Evolutionary conservation across 2,329 filamentous ascomycete genomes (phyloP).

Genomic region (Sphaerulina vaccinii): DNA sequence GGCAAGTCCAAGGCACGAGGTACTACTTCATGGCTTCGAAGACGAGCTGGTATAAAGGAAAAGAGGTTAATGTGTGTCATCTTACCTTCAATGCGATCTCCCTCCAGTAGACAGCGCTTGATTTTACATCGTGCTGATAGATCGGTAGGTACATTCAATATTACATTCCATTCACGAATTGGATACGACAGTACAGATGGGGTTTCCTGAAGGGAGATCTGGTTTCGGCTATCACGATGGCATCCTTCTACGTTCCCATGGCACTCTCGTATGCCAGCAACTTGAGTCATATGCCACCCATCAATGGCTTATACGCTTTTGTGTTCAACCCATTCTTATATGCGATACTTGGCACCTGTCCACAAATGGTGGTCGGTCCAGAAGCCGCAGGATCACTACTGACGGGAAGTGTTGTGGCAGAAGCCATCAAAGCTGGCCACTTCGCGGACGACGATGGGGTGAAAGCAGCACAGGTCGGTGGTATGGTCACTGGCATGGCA

Average conservation of each 20-base stretch:
- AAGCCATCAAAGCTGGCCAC: conserved; percentile 68
- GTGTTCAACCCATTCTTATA: conserved; percentile 91
- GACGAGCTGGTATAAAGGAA: conserved; percentile 71
- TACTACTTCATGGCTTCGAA: conserved; percentile 69
- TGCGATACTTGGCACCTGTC: conserved; percentile 84
- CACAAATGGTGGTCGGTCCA: conserved; percentile 89
- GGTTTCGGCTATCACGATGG: conserved; percentile 86
- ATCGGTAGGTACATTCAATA: conserved; percentile 76
- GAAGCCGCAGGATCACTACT: conserved; percentile 92
- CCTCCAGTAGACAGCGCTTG: not conserved
- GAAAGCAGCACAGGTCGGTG: conserved; percentile 78
- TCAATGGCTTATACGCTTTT: conserved; percentile 92
- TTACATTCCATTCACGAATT: conserved; percentile 87
- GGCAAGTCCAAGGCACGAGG: conserved; percentile 62
- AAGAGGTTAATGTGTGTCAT: conserved; percentile 67
- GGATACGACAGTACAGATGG: conserved; percentile 84
- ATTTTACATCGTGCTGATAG: conserved; percentile 23
- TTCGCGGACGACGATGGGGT: conserved; percentile 65
- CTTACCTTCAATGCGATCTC: not conserved
- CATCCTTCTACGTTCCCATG: conserved; percentile 99
- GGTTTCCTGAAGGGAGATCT: conserved; percentile 82
- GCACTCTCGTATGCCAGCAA: conserved; percentile 89
- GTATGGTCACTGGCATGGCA: conserved; percentile 82
- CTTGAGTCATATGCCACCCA: conserved; percentile 85
- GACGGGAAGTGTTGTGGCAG: conserved; percentile 80